Evolutionary conservation across 192 early-diverging fungal genomes (phyloP).

Genomic region (Podila clonocystis): DNA sequence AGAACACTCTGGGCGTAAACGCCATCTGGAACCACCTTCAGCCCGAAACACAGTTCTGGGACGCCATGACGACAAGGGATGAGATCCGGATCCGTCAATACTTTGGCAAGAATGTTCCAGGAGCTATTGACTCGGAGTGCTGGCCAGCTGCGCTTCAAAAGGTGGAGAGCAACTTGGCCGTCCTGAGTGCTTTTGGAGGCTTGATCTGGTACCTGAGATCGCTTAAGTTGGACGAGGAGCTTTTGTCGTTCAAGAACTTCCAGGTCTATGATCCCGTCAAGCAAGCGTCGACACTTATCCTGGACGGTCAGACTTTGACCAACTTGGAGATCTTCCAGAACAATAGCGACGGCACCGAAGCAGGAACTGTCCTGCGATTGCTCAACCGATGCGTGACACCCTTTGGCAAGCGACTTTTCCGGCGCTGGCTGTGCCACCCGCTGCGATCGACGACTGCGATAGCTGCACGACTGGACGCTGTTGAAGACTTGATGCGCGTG

Average conservation of each 20-base stretch:
- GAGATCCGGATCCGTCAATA: constrained; percentile 71
- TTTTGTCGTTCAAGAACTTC: constrained; percentile 89
- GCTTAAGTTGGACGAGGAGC: constrained; percentile 86
- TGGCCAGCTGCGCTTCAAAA: constrained; percentile 39
- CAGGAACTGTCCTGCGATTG: constrained; percentile 87
- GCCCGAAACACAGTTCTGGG: constrained; percentile 81
- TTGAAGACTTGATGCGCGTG: constrained; percentile 80
- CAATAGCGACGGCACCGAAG: constrained; percentile 72
- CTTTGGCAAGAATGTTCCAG: constrained; percentile 55
- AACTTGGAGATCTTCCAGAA: constrained; percentile 95
- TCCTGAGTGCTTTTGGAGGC: constrained; percentile 70
- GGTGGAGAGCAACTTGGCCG: constrained; percentile 22
- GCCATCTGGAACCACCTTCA: constrained; percentile 72
- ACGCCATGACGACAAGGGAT: constrained; percentile 58
- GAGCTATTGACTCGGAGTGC: constrained; percentile 23
- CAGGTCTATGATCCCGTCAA: constrained; percentile 85
- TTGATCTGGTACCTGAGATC: constrained; percentile 89
- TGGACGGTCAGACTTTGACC: constrained; percentile 93
- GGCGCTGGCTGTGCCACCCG: constrained; percentile 92
- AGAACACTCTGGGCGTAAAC: constrained; percentile 62
- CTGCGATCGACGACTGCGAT: constrained; percentile 74
- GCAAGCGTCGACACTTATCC: constrained; percentile 75
- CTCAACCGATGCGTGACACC: constrained; percentile 88
- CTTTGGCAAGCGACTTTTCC: constrained; percentile 86
- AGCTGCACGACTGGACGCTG: constrained; percentile 85